Evolutionary conservation across 495 filamentous ascomycete genomes (phyloP), one percentile per base, ranked within the genome.

Genomic region (Annulohypoxylon nitens): DNA sequence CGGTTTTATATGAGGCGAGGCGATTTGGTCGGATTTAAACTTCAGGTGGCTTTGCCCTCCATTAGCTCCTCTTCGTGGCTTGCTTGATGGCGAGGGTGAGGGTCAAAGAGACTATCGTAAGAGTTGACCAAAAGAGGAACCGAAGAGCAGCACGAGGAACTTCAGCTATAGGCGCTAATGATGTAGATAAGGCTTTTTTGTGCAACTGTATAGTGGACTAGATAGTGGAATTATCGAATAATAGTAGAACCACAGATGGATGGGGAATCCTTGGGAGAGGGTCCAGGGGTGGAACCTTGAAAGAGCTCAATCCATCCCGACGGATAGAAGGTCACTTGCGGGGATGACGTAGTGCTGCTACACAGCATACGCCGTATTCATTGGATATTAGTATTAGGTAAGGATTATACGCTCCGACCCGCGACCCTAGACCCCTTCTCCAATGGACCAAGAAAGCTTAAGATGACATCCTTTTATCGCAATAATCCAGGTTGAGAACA

Each of bases 381-480:
- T 2, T 43, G 39, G 12, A 43, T 3, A 11, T 43, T n/a, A 14
- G 53, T 3, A 11, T 43, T n/a, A 14, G 53, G 33, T 11, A 57
- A 37, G 53, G 30, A 57, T 34, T 12, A 33, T 6, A 20, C 53
- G 53, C 53, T 16, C 53, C n/a, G n/a, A 20, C 30, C 53, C 53
- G 30, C 20, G 53, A 57, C 33, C n/a, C 33, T 37, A 8, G 20
- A 57, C 14, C 39, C 11, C 14, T 43, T 60, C 37, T 20, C 16
- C 9, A 26, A 64, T 3, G 8, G n/a, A 51, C 39, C 64, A 41
- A 70, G 51, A 70, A 70, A 70, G 67, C 67, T 70, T 70, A 61
- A 64, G 62, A 70, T 54, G 34, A 70, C 67, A 70, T 64, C 67
- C 41, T 25, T 62, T 43, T 45, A 30, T 25, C 16, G 4, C 20